Evolutionary conservation across 495 filamentous ascomycete genomes (phyloP).

Genomic region (Penicillium ochrochloron): DNA sequence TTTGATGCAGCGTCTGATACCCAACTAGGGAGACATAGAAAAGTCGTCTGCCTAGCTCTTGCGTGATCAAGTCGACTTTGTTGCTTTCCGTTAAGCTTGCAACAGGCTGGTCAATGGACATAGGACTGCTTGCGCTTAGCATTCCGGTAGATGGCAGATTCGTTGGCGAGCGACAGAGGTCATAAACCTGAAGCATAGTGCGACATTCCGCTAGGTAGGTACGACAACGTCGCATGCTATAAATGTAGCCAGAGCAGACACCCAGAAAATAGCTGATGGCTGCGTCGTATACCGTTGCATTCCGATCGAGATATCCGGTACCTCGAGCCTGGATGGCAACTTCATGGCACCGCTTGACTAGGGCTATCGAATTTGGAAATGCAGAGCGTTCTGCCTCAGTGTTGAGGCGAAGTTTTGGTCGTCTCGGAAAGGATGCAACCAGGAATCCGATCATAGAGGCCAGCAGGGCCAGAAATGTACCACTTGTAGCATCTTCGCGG

Average conservation of each 20-base stretch:
- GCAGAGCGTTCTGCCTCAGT: slow-evolving; percentile 52
- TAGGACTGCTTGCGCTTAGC: slow-evolving; percentile 31
- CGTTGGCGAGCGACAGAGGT: slow-evolving; percentile 57
- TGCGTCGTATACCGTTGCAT: slow-evolving; percentile 76
- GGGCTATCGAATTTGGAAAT: slow-evolving; percentile 66
- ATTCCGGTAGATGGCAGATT: slow-evolving; percentile 21
- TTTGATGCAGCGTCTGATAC: slow-evolving; percentile 65
- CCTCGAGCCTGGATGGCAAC: slow-evolving; percentile 75
- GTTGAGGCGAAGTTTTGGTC: slow-evolving; percentile 71
- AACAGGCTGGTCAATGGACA: slow-evolving; percentile 27
- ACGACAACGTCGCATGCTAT: slow-evolving; percentile 66
- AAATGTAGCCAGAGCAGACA: slow-evolving; percentile 69
- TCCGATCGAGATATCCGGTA: slow-evolving; percentile 65
- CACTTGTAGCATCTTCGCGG: slow-evolving; percentile 70
- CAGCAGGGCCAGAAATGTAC: slow-evolving; percentile 73
- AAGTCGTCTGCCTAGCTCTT: slow-evolving; percentile 76
- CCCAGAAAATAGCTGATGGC: slow-evolving; percentile 84
- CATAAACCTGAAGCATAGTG: slow-evolving; percentile 70
- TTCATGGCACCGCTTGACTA: slow-evolving; percentile 75
- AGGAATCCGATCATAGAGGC: slow-evolving; percentile 80
- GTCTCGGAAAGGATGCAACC: slow-evolving; percentile 82
- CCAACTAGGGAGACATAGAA: slow-evolving; percentile 79
- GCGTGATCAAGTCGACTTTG: slow-evolving; percentile 66
- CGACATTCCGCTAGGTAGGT: slow-evolving; percentile 76
- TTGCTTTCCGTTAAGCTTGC: slow-evolving; percentile 29